Evolutionary conservation across 202 grass and related monocot species (phyloP), one percentile per base, ranked within the genome.

Genomic region (Zizania palustris): DNA sequence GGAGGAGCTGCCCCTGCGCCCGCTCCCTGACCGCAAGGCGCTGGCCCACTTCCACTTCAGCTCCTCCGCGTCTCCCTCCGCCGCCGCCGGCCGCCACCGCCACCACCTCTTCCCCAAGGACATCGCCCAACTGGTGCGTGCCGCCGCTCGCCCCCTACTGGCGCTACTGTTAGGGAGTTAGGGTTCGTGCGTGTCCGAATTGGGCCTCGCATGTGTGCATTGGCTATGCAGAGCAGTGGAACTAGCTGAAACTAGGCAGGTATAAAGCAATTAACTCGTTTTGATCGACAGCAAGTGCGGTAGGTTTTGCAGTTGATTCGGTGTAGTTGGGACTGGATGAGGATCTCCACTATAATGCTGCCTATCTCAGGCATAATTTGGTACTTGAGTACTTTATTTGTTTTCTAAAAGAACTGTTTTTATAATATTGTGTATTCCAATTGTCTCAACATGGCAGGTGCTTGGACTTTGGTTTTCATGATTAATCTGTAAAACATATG

Each of bases 41-140:
- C 87, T 90, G 13, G 92, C 87, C 3, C 96, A 99, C 74, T 99
- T 99, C 80, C 85, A 93, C 77, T 95, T 99, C 83, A 81, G 83
- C 72, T 90, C 80, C 78, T 79, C 78, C 20, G 71, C 96, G 20
- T 68, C 85, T 19, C 83, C 88, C 49, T 81, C 85, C 50, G 48
- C 77, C 50, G 49, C 77, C 58, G 79, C 72, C 55, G 96, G 87
- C n/a, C 69, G 62, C 45, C 92, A 96, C 82, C 92, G 93, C 82
- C 85, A 99, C 65, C 87, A 90, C 77, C 36, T 96, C 77, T 96
- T 99, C 75, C 92, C 96, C 48, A 96, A 99, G 77, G 92, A 87
- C 67, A 93, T 99, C 68, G 84, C 96, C 45, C 96, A 99, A 66
- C 74, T 99, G 85, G 92, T 99, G 83, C 48, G 57, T 55, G 34